These are phyloP conservation scores for Oxytropis ochrocephala DNA, from an alignment of 306 rosid genomes.

Conservation along the genomic window DNA sequence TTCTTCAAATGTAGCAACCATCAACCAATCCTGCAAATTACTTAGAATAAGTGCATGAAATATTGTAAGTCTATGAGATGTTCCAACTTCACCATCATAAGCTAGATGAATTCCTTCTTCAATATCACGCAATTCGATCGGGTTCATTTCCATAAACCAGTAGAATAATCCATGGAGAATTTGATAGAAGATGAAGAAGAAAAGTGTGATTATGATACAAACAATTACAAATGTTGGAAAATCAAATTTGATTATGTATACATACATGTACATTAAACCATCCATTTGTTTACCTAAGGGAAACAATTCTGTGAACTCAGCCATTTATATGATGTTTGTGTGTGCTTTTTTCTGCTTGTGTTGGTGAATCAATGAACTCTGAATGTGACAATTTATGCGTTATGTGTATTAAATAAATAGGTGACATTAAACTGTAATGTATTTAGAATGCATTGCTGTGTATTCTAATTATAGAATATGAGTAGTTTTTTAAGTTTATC, in stretches of 20 bases:
- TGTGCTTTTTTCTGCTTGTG: too few relatives aligned
- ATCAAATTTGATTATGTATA: not conserved
- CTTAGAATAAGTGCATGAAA: not conserved
- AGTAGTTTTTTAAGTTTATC: not conserved
- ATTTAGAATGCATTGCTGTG: not conserved
- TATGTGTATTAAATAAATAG: not conserved
- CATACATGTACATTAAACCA: constrained; percentile 8
- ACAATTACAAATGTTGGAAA: not conserved
- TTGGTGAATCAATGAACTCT: not conserved
- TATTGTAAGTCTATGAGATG: not conserved
- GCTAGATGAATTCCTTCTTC: constrained; percentile 2
- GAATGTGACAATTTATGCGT: not conserved
- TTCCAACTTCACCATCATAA: not conserved
- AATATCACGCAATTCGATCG: not conserved
- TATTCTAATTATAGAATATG: constrained; percentile 11
- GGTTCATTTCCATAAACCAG: constrained; percentile 21
- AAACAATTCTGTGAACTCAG: constrained; percentile 19
- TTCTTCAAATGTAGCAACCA: not conserved
- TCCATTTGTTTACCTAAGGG: not conserved
- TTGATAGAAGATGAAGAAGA: constrained; percentile 28
- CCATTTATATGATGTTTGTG: not conserved
- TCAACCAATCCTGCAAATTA: constrained; percentile 20
- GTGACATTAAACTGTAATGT: not conserved
- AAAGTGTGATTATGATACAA: not conserved
- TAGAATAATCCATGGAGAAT: constrained; percentile 25